Evolutionary conservation across 2,329 filamentous ascomycete genomes (phyloP), one percentile per base, ranked within the genome.

Genomic region (Cytospora mali): DNA sequence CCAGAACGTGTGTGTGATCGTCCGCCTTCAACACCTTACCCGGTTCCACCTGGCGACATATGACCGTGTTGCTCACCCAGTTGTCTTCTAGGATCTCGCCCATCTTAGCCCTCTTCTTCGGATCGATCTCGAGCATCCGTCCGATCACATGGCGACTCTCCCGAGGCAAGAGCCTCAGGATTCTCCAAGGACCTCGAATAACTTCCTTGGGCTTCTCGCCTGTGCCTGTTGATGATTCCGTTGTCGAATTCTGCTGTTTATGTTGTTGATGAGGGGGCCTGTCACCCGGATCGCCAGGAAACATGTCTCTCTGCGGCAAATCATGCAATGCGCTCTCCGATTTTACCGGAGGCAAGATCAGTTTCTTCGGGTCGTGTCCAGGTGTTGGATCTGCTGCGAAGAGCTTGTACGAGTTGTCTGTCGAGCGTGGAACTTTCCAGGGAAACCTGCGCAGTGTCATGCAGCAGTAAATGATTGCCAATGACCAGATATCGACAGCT

Each of bases 381-480:
- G 91, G 90, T 3, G 93, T 91, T 1, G 94, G 93, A 9, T 91
- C 84, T 1, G 95, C 87, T 16, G 94, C 88, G 73, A 99, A 99
- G 1, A 99, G 84, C 71, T 94, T 93, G 77, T 92, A 99, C 0
- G 93, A 97, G 75, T 96, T 98, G 75, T 99, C 95, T 4, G 91
- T 91, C 74, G 93, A 80, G 48, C 93, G 87, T 5, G 95, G 95
- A 39, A 96, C 88, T 78, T 99, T 99, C 95, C 95, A 99, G 0
- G 95, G 95, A 72, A 99, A 99, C 39, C 95, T 83, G 25, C 95
- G 86, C 49, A 99, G 81, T 6, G 92, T 95, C 95, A 99, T 99
- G 80, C 95, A 99, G 77, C 95, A 98, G 77, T 94, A 99, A 61
- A 99, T 98, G 69, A 99, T 99, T 21, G 94, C 95, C 64, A 99